Evolutionary conservation across 2,329 filamentous ascomycete genomes (phyloP), one percentile per base, ranked within the genome.

Genomic region (Anthostomella pinea): DNA sequence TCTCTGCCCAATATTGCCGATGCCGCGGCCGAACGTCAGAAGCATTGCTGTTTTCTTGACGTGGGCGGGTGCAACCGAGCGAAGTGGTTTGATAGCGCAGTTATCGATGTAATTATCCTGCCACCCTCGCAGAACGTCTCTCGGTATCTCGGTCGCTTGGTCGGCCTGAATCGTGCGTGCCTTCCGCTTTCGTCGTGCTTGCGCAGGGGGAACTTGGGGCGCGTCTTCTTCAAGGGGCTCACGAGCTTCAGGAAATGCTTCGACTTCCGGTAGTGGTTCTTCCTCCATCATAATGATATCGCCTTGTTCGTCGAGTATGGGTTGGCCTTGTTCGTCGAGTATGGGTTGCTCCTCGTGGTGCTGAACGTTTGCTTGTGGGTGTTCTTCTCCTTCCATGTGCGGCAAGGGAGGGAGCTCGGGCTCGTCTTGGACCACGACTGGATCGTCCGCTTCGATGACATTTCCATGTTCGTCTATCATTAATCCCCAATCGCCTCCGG

Each of bases 391-490:
- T 31, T 43, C 39, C 33, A 52, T 33, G 31, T 35, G 46, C 21
- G 58, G 63, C 17, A 72, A 54, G 13, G 54, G 54, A 21, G 72
- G 72, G 20, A 77, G 55, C 22, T 71, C 66, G 14, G 59, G 59
- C 29, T 72, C 68, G 13, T 65, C 52, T 11, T 71, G 67, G 9
- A 58, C 41, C 3, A 66, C 45, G 16, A 30, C 40, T 5, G 46
- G 46, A n/a, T 31, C 51, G 11, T 18, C 40, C 15, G 32, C 13
- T 30, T 62, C 62, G 25, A 72, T 48, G 22, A 77, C 52, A 39
- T 75, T 75, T 23, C 74, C 74, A 8, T 75, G 56, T 16, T 59
- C 66, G 41, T 76, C 73, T 34, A 78, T 69, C n/a, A 68, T 64
- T 17, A 77, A 59, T 3, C 66, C 67, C 46, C 71, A 63, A 17